phyloP scores from a whole-genome alignment of 768 basidiomycete species.

The Boletus subcaerulescens region DNA sequence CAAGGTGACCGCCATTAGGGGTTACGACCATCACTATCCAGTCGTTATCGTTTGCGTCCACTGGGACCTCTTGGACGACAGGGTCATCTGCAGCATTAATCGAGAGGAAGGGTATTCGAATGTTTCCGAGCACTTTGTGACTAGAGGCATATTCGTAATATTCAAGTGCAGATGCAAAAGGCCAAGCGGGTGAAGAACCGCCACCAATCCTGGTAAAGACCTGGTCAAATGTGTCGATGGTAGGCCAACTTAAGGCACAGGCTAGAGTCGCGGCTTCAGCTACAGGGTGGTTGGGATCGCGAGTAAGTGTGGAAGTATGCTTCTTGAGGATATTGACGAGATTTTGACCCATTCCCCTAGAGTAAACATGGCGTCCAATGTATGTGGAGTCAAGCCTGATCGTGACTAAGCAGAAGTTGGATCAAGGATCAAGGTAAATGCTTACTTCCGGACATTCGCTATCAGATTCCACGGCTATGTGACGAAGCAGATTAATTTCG shows the following conservation, averaged over 20 bases:
- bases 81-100: conserved; percentile 80
- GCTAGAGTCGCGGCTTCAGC: conserved; percentile 47
- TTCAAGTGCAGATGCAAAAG: conserved; percentile 41
- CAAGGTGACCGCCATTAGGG: conserved; percentile 69
- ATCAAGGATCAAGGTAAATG: conserved; percentile 9
- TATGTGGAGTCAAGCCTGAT: conserved; percentile 54
- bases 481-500: conserved; percentile 10
- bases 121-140: conserved; percentile 53
- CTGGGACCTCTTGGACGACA: conserved; percentile 61
- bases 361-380: conserved; percentile 64
- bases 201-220: conserved; percentile 66
- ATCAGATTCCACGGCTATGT: conserved; percentile 50
- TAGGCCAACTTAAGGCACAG: conserved; percentile 48
- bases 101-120: conserved; percentile 72
- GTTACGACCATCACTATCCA: conserved; percentile 63
- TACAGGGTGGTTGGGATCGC: conserved; percentile 50
- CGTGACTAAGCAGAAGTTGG: conserved; percentile 4
- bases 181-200: conserved; percentile 58
- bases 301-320: conserved; percentile 46
- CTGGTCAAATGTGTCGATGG: conserved; percentile 57
- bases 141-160: conserved; percentile 58
- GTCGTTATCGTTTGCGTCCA: conserved; percentile 49
- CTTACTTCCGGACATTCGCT: conserved; percentile 36
- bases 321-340: conserved; percentile 54
- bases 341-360: conserved; percentile 76